Evolutionary conservation across 495 filamentous ascomycete species (phyloP).

Genomic region (Aspergillus taichungensis): DNA sequence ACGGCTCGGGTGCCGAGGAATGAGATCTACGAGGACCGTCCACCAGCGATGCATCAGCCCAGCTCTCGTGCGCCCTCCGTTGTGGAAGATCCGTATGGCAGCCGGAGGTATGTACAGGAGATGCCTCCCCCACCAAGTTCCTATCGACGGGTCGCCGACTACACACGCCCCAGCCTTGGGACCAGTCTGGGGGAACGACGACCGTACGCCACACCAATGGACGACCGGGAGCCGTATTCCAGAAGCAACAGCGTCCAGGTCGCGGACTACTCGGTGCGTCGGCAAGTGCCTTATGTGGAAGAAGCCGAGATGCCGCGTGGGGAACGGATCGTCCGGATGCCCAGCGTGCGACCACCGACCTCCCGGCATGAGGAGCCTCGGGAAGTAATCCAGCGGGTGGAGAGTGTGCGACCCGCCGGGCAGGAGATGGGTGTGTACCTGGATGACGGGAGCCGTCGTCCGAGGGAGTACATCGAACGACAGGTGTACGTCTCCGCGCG

Average conservation of each 20-base stretch:
- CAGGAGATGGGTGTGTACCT: slow-evolving; percentile 33
- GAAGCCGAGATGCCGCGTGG: slow-evolving; percentile 34
- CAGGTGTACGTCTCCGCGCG: slow-evolving; percentile 27
- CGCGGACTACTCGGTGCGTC: slow-evolving; percentile 33
- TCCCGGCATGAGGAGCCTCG: slow-evolving; percentile 46
- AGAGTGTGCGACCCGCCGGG: slow-evolving; percentile 41
- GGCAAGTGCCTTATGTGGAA: slow-evolving; percentile 26
- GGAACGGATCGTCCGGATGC: slow-evolving; percentile 46
- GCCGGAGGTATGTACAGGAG: slow-evolving; percentile 38
- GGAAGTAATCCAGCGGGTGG: slow-evolving; percentile 39
- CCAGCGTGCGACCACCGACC: slow-evolving; percentile 49
- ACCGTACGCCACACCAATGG: slow-evolving; percentile 20
- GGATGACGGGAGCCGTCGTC: slow-evolving; percentile 27
- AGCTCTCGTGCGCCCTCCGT: slow-evolving; percentile 35
- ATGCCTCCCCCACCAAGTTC: slow-evolving; percentile 32
- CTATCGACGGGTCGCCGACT: slow-evolving; percentile 37
- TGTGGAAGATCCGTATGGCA: slow-evolving; percentile 33
- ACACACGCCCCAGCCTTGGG: slow-evolving; percentile 23
- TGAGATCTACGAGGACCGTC: slow-evolving; percentile 32
- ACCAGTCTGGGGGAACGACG: slow-evolving; percentile 26
- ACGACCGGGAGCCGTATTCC: slow-evolving; percentile 28
- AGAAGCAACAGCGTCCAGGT: slow-evolving; percentile 35
- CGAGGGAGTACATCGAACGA: slow-evolving; percentile 36
- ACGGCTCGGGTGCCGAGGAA: slow-evolving; percentile 19
- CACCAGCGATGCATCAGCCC: slow-evolving; percentile 19